Evolutionary conservation across 495 filamentous ascomycete genomes (phyloP).

Genomic region (Aspergillus ostianus): DNA sequence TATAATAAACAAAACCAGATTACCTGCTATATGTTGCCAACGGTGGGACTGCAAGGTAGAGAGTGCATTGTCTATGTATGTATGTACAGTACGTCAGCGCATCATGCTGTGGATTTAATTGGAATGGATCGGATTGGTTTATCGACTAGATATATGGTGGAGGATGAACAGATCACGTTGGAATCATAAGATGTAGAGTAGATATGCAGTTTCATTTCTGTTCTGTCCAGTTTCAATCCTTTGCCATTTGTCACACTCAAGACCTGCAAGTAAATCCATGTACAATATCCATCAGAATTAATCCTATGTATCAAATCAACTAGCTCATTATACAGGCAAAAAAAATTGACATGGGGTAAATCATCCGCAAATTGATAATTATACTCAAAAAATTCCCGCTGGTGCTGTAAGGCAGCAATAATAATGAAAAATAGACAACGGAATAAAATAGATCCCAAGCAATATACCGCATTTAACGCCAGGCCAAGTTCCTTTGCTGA

Average conservation of each 20-base stretch:
- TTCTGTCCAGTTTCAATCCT: not conserved
- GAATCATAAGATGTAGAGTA: too few relatives aligned
- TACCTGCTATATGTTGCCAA: too few relatives aligned
- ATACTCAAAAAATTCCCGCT: not conserved
- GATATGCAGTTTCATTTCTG: too few relatives aligned
- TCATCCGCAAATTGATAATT: not conserved
- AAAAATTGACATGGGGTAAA: not conserved
- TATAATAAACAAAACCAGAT: too few relatives aligned
- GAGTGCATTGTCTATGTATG: too few relatives aligned
- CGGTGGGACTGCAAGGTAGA: too few relatives aligned
- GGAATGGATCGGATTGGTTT: too few relatives aligned
- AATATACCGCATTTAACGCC: conserved; percentile 2
- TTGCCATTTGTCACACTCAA: not conserved
- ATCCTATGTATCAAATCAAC: not conserved
- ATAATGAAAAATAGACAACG: too few relatives aligned
- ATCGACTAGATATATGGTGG: too few relatives aligned
- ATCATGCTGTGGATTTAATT: too few relatives aligned
- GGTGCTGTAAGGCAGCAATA: not conserved
- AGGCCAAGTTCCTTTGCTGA: conserved; percentile 3
- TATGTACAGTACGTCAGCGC: too few relatives aligned
- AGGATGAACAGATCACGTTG: too few relatives aligned
- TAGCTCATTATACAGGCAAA: not conserved
- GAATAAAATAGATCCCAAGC: not conserved
- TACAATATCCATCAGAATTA: not conserved
- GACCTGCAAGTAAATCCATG: not conserved